Evolutionary conservation across 768 basidiomycete genomes (phyloP), one percentile per base, ranked within the genome.

Genomic region (Lentinula edodes): DNA sequence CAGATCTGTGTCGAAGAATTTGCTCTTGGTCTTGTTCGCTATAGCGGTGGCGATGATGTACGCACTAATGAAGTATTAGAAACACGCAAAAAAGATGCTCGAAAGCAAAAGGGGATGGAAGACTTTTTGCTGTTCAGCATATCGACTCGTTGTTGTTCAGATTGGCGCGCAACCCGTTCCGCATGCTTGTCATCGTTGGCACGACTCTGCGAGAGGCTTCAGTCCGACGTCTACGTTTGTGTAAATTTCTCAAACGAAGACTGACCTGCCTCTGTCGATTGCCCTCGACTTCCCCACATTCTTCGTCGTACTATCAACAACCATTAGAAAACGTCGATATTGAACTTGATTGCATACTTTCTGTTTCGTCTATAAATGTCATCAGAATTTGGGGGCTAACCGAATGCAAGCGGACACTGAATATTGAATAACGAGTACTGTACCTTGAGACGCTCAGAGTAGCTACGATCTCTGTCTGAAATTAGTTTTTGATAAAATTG

Each of bases 51-150:
- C 83, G 42, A 92, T 84, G 52, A 93, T 68, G 71, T 91, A 93
- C 18, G 80, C 73, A 69, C 90, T 92, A 62, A 43, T 35, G 53
- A 60, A 46, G 41, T 58, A 28, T 28, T 28, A 28, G 28, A 28
- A 4, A 28, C 28, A 28, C 28, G 3, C 28, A 28, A 28, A 28
- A 28, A 28, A 28, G 28, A 28, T 28, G 28, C 28, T 28, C 28
- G 28, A 28, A 28, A 28, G 28, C 28, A 28, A 28, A 28, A 28
- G 3, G 28, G 3, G 28, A 28, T 28, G 28, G 28, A 28, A 28
- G 62, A 92, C 91, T 93, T 93, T 77, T 93, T 93, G 72, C 84
- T 82, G 65, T 87, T 89, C 46, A 85, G 72, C 91, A 93, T 93
- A 43, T 92, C 88, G 38, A 79, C 78, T 58, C 81, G 82, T 66